Evolutionary conservation across 2,329 filamentous ascomycete species (phyloP), one percentile per base, ranked within the genome.

Genomic region (Emergomyces africanus): DNA sequence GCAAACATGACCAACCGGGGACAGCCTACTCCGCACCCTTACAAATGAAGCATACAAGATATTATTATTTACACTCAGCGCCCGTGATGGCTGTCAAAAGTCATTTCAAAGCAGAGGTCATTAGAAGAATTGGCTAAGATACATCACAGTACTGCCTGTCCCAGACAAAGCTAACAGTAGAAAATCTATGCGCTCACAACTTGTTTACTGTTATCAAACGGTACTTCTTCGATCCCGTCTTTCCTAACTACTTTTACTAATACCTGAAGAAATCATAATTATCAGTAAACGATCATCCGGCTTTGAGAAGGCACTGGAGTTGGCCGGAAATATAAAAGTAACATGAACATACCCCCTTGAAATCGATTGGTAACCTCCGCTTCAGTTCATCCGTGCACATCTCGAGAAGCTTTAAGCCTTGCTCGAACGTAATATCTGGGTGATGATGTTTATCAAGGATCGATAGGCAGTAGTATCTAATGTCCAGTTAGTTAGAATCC

Each of bases 361-460:
- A 99, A 74, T 99, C 94, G 71, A 99, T 91, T 61, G 94, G 94
- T 80, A 99, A 83, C 76, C 95, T 84, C 73, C 94, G 85, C 83
- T 96, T 96, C 72, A 99, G 79, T 80, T 99, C 94, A 74, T 97
- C 91, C 66, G 89, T 94, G 78, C 94, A 99, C 86, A 96, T 88
- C 68, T 84, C 86, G 69, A 99, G 79, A 63, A 99, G 84, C 80
- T 96, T 94, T 77, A 96, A 83, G 60, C 94, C 94, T 74, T 95
- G 83, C 63, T 88, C 90, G 58, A 94, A 85, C 62, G 82, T 83
- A 74, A 99, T 97, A 70, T 96, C 87, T 54, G 94, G 92, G 70
- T 96, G 89, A 74, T 99, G 94, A 74, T 99, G 94, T 80, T 99
- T 99, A 79, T 99, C 94, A 57, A 99, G 84, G 67, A 96, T 95